These are phyloP conservation scores for Priceomyces haplophilus DNA, from an alignment of 805 yeast genomes.

Conservation along the genomic window DNA sequence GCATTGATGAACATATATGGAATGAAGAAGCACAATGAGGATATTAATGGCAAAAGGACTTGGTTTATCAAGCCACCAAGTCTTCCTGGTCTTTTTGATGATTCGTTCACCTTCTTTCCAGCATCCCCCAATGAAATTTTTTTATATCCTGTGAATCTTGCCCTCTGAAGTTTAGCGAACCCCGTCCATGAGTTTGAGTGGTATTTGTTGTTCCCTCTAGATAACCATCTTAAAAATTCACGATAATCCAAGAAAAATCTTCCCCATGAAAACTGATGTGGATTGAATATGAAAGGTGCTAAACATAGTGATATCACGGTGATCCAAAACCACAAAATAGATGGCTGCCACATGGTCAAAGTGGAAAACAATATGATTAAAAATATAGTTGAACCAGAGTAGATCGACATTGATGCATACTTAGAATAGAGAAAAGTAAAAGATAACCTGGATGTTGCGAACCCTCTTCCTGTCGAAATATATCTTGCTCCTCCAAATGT, in stretches of 20 bases:
- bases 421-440: slow-evolving; percentile 71
- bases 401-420: slow-evolving; percentile 73
- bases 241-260: slow-evolving; percentile 51
- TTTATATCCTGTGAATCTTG: slow-evolving; percentile 25
- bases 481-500: slow-evolving; percentile 91
- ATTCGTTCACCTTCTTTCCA: background rate
- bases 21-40: slow-evolving; percentile 33
- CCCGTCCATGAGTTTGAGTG: slow-evolving; percentile 78
- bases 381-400: slow-evolving; percentile 69
- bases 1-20: slow-evolving; percentile 82
- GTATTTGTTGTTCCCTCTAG: slow-evolving; percentile 70
- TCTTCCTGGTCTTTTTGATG: slow-evolving; percentile 11
- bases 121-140: background rate
- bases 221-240: slow-evolving; percentile 64
- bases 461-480: slow-evolving; percentile 90
- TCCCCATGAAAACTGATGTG: slow-evolving; percentile 49
- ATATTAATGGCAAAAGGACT: slow-evolving; percentile 16
- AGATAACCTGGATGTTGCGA: slow-evolving; percentile 79
- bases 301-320: slow-evolving; percentile 44
- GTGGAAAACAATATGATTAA: slow-evolving; percentile 73
- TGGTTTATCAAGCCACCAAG: slow-evolving; percentile 16
- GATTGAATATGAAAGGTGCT: slow-evolving; percentile 53
- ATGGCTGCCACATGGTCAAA: slow-evolving; percentile 76
- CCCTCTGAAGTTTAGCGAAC: slow-evolving; percentile 38
- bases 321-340: slow-evolving; percentile 60